These are phyloP conservation scores for Sordariomycetes sp. DNA, from an alignment of 2,329 filamentous ascomycete genomes.

Conservation along the genomic window DNA sequence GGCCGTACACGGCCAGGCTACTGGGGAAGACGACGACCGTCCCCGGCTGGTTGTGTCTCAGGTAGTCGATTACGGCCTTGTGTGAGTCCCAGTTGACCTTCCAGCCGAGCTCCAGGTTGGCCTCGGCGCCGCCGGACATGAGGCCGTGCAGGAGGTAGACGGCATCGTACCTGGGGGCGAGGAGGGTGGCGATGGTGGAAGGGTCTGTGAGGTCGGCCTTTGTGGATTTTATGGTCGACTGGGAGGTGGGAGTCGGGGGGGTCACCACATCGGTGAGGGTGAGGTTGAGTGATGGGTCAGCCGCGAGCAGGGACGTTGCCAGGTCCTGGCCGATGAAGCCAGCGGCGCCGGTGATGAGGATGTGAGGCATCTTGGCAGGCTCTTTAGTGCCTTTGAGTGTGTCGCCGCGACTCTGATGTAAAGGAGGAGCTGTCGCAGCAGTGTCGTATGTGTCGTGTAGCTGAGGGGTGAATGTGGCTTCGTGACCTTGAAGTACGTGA, in stretches of 20 bases:
- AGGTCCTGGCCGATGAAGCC: constrained; percentile 55
- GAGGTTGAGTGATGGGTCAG: constrained; percentile 22
- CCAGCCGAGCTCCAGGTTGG: constrained; percentile 44
- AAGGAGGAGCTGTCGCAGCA: too few relatives aligned
- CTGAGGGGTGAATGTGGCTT: too few relatives aligned
- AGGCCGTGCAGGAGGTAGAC: constrained; percentile 55
- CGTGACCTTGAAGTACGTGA: too few relatives aligned
- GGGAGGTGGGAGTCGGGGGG: constrained; percentile 31
- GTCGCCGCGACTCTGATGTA: too few relatives aligned
- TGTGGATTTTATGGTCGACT: constrained; percentile 17
- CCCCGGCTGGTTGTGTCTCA: constrained; percentile 33
- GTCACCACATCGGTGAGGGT: constrained; percentile 45
- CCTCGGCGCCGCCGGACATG: constrained; percentile 54
- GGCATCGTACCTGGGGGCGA: constrained; percentile 24
- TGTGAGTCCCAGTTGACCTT: constrained; percentile 51
- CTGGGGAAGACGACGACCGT: constrained; percentile 49
- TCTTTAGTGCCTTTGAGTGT: too few relatives aligned
- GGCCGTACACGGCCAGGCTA: constrained; percentile 51
- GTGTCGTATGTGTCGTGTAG: too few relatives aligned
- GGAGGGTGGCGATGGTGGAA: constrained; percentile 15
- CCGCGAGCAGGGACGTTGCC: constrained; percentile 39
- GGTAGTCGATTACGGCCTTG: constrained; percentile 38
- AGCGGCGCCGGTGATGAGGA: constrained; percentile 53
- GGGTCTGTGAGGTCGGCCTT: constrained; percentile 26
- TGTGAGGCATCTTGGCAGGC: constrained; percentile 14